Base-by-base conservation (phyloP, 2,329 filamentous ascomycete species). In the Neurospora sp. region DNA sequence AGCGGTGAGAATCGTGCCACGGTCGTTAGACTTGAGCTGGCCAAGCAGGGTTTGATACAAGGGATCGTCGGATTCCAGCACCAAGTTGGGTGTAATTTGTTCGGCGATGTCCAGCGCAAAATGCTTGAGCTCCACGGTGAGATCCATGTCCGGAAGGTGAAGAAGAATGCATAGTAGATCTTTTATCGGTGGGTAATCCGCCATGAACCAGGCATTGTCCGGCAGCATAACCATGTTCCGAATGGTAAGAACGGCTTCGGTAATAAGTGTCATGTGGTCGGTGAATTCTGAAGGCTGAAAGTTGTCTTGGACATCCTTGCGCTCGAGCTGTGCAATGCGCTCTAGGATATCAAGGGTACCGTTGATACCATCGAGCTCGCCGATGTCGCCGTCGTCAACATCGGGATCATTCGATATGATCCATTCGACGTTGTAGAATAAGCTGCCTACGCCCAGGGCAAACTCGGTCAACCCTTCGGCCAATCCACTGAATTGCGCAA, bases 221-320 rank as follows among this genome's bases (percentile, higher is more conserved):
- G 90, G 88, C 23, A 97, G 84, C 80, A 96, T 92, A n/a, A 94
- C 90, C 93, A 99, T 97, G 79, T 99, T 99, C 68, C 96, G 89
- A 62, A 98, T 84, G 19, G 97, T 94, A 66, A 98, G 83, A 23
- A 91, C 90, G 2, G 96, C 93, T 79, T 98, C 94, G 33, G 91
- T 95, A 72, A 97, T 86, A 73, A 93, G 87, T 13, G 91, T 87
- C 71, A 98, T 84, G 58, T 86, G 84, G 73, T 93, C 89, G 15
- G 87, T 85, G 74, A 91, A 92, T 6, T 89, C 85, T 38, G 88
- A 88, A 0, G 93, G 88, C 72, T 94, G 87, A 36, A 97, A 84
- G 75, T 93, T 87, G 72, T 91, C 89, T 2, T 89, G 83, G 17
- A 90, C 82, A 28, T 89, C 78, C 72, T 85, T 87, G 46, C 85